Base-by-base conservation (phyloP, 371 early-diverging fungal genomes). In the Synchytrium microbalum region DNA sequence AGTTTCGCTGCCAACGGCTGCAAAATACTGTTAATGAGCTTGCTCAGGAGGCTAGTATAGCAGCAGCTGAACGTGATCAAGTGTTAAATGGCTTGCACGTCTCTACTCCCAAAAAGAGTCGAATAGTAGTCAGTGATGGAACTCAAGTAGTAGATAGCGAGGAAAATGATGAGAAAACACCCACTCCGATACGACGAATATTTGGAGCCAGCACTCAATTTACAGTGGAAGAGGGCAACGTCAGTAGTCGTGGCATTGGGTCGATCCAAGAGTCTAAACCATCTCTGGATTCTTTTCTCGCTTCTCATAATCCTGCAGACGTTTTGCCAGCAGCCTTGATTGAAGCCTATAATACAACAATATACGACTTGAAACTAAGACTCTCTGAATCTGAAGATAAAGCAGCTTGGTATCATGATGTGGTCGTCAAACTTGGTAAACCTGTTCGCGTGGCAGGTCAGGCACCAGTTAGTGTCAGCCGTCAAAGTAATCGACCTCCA, bases 401-500 rank as follows among this genome's bases (percentile, higher is more conserved):
- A 10, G 55, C 78, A 2, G 73, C 74, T 1, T 79, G 79, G 79
- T 74, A 79, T 58, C 67, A 79, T 51, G 75, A 76, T 54, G 75
- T 73, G 26, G 67, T 78, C 19, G n/a, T 56, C 5, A 27, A 25
- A n/a, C 57, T 56, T 29, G 30, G 27, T 27, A 29, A 56, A 29
- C 27, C 57, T 5, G 46, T 38, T 10, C 46, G 46, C 46, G 46
- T 5, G 19, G 5, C 46, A 38, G 46, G 19, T 10, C 10, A 19
- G 19, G 46, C 46, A 19, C 46, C 46, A 38, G 5, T n/a, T n/a
- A n/a, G n/a, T n/a, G n/a, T n/a, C n/a, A n/a, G n/a, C n/a, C n/a
- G n/a, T n/a, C n/a, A n/a, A n/a, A n/a, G n/a, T n/a, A n/a, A 16
- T n/a, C n/a, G n/a, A n/a, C n/a, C n/a, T n/a, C n/a, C n/a, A n/a